Percentiles rank a stretch among this genome's conserved stretches.
phyloP scores from a whole-genome alignment of 208 protist species.

The Leishmania lainsoni region DNA sequence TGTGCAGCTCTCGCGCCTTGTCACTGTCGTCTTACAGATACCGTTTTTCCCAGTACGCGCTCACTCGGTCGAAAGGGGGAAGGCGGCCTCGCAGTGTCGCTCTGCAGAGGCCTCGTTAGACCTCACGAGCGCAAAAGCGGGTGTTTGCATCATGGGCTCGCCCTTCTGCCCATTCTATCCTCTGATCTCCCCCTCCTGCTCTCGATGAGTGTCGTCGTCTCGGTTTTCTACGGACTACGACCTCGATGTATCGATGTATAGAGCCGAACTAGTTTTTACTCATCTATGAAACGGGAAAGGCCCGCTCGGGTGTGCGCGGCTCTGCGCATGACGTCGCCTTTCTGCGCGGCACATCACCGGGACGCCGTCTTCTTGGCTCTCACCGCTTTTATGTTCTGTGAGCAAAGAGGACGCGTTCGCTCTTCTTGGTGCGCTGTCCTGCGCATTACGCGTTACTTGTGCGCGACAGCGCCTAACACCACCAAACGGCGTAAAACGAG shows the following conservation, averaged over 20 bases:
- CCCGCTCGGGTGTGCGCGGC: neutral
- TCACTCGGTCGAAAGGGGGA: neutral
- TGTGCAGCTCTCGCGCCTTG: neutral
- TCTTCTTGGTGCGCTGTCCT: neutral
- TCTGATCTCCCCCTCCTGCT: neutral
- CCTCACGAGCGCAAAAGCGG: neutral
- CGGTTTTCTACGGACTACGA: neutral
- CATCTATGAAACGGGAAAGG: too few species aligned
- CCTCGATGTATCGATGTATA: slow-evolving; percentile 7
- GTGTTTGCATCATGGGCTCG: neutral
- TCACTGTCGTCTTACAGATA: neutral
- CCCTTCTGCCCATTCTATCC: neutral
- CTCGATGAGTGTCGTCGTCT: neutral
- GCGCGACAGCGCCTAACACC: neutral
- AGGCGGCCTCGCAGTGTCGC: neutral
- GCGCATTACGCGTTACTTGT: neutral
- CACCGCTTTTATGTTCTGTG: neutral
- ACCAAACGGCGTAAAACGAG: neutral
- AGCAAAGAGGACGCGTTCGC: neutral
- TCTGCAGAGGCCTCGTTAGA: neutral
- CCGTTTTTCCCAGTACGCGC: too few species aligned
- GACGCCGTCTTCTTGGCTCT: slow-evolving; percentile 3
- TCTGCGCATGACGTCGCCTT: neutral
- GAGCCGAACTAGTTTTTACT: neutral
- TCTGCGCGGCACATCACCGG: neutral